A percentile compares a stretch with the other conserved stretches of the same genome.
Evolutionary conservation across 208 protist genomes (phyloP).

Genomic region (Wallacemonas sp.): DNA sequence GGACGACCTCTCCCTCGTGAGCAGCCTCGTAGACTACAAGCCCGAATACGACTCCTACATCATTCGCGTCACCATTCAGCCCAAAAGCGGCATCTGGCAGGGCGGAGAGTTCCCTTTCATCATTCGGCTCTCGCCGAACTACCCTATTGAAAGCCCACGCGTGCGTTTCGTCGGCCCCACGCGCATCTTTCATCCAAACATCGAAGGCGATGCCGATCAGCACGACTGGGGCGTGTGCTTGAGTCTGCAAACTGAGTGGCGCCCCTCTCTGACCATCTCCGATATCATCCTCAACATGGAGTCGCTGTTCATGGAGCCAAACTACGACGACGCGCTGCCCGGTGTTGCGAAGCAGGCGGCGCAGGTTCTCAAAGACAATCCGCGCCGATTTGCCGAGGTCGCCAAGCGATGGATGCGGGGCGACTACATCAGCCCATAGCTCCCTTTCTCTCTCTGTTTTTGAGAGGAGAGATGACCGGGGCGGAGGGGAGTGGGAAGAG

Average conservation of each 20-base stretch:
- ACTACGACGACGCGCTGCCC: constrained; percentile 80
- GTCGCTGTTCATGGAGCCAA: constrained; percentile 78
- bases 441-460: too few relatives aligned
- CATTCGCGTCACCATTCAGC: constrained; percentile 50
- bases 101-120: constrained; percentile 74
- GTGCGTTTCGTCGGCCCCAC: constrained; percentile 71
- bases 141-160: constrained; percentile 81
- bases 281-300: constrained; percentile 82
- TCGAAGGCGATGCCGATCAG: constrained; percentile 73
- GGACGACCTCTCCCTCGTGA: constrained; percentile 56
- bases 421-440: constrained; percentile 29
- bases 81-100: constrained; percentile 51
- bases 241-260: constrained; percentile 83
- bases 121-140: constrained; percentile 68
- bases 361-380: constrained; percentile 60
- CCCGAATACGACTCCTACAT: constrained; percentile 47
- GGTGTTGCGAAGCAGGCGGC: constrained; percentile 67
- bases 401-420: constrained; percentile 72
- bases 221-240: constrained; percentile 85
- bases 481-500: too few relatives aligned
- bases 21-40: constrained; percentile 43
- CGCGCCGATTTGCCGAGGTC: constrained; percentile 41
- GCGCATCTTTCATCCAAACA: constrained; percentile 90
- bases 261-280: constrained; percentile 59
- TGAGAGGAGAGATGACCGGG: too few relatives aligned